phyloP scores from a whole-genome alignment of 331 rosid genomes.

The Rhamnella rubrinervis region DNA sequence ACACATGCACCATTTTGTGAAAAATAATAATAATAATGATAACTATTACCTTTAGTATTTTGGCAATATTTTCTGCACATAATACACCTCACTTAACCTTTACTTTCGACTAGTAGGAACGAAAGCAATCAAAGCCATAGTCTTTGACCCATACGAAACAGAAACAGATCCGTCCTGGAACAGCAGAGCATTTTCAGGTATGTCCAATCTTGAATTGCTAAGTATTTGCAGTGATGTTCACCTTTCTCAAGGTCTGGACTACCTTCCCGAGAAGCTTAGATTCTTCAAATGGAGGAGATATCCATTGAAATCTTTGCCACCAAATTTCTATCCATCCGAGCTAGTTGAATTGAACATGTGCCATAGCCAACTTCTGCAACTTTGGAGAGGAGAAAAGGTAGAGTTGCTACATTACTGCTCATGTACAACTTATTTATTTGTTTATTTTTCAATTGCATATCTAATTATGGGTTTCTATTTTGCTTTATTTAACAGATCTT shows the following conservation, averaged over 20 bases:
- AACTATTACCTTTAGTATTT: neutral
- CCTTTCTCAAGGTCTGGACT: constrained; percentile 10
- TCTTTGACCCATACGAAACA: neutral
- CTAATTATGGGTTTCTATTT: neutral
- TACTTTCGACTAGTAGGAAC: constrained; percentile 11
- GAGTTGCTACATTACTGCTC: no score
- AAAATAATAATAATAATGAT: neutral
- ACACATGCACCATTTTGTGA: neutral
- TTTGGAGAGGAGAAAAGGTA: constrained; percentile 37
- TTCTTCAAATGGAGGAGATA: constrained; percentile 31
- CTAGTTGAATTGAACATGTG: constrained; percentile 31
- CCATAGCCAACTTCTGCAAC: constrained; percentile 10
- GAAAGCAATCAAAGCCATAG: no score
- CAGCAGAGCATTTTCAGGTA: constrained; percentile 11
- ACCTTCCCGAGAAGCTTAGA: constrained; percentile 17
- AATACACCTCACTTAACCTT: neutral
- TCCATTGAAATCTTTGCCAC: constrained; percentile 31
- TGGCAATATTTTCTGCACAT: neutral
- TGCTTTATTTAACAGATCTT: neutral
- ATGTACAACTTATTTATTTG: no score
- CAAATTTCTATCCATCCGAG: constrained; percentile 16
- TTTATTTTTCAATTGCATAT: neutral
- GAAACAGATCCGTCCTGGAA: neutral
- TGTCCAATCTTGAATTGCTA: constrained; percentile 30
- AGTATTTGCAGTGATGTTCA: constrained; percentile 7